Evolutionary conservation across 495 filamentous ascomycete genomes (phyloP).

Genomic region (Pseudevernia furfuracea): DNA sequence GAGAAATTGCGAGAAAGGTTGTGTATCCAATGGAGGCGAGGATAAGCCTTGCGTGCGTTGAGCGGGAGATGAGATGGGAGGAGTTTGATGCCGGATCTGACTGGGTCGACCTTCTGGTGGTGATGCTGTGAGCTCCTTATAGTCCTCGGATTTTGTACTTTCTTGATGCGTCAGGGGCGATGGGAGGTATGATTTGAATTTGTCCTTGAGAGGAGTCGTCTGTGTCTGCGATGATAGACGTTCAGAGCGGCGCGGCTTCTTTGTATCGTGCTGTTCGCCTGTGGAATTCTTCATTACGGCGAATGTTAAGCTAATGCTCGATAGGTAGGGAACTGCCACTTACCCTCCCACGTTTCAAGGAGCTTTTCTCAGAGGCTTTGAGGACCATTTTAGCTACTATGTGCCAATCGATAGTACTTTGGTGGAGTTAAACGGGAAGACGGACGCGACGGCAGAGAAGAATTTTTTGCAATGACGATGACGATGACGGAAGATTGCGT

Average conservation of each 20-base stretch:
- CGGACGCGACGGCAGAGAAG: neutral
- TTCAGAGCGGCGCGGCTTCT: constrained; percentile 48
- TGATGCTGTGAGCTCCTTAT: constrained; percentile 65
- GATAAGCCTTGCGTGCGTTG: constrained; percentile 60
- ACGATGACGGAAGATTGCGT: neutral
- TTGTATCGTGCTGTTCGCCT: constrained; percentile 38
- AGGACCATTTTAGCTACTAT: constrained; percentile 37
- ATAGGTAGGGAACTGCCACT: constrained; percentile 15
- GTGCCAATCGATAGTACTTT: neutral
- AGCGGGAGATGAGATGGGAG: constrained; percentile 47
- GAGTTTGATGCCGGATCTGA: constrained; percentile 43
- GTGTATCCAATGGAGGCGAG: constrained; percentile 57
- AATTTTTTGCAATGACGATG: no score
- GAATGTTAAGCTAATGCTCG: constrained; percentile 12
- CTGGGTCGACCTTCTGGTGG: constrained; percentile 57
- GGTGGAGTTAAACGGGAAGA: neutral
- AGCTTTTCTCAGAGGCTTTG: constrained; percentile 41
- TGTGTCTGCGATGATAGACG: constrained; percentile 47
- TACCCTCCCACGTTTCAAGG: constrained; percentile 47
- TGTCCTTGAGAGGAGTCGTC: constrained; percentile 45
- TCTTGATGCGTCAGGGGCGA: constrained; percentile 68
- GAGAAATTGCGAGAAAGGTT: constrained; percentile 68
- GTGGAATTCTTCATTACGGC: constrained; percentile 32
- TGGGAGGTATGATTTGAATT: constrained; percentile 56
- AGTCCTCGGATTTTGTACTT: constrained; percentile 54